Percentiles rank a stretch among this genome's conserved stretches.
phyloP scores from a whole-genome alignment of 1,284 basidiomycete species.

The Porodaedalea pini region DNA sequence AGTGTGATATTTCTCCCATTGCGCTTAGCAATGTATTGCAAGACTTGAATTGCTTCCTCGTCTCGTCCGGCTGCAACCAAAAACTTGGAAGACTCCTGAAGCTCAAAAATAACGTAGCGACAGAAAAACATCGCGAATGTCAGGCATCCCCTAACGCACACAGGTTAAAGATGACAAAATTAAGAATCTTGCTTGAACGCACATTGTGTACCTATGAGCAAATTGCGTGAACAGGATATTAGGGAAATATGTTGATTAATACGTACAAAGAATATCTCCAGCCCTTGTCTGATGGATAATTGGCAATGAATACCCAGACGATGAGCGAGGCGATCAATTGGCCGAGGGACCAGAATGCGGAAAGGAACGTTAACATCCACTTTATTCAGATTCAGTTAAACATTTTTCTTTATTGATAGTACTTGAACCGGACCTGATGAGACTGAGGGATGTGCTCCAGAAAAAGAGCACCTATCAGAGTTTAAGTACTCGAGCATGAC shows the following conservation, averaged over 20 bases:
- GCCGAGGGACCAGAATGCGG: constrained; percentile 63
- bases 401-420: background rate
- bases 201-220: constrained; percentile 37
- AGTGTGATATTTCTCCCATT: constrained; percentile 48
- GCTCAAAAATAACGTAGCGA: constrained; percentile 44
- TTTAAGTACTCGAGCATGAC: background rate
- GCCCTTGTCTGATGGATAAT: constrained; percentile 46
- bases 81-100: constrained; percentile 62
- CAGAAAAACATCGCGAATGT: constrained; percentile 44
- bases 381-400: background rate
- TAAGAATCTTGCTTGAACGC: constrained; percentile 18
- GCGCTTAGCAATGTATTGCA: constrained; percentile 47
- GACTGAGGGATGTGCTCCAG: constrained; percentile 53
- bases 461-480: constrained; percentile 47
- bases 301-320: constrained; percentile 48
- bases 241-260: constrained; percentile 16
- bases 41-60: constrained; percentile 50
- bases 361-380: constrained; percentile 63
- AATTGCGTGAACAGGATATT: background rate
- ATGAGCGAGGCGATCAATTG: constrained; percentile 52
- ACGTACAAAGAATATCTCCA: constrained; percentile 60
- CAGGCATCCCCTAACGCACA: constrained; percentile 37
- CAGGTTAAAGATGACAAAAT: background rate
- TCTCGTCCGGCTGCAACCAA: constrained; percentile 54
- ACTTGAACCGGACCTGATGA: constrained; percentile 37